Percentiles rank a stretch among this genome's conserved stretches.
These are phyloP conservation scores for Exserohilum rostratum DNA, from an alignment of 2,329 filamentous ascomycete genomes.

Conservation along the genomic window DNA sequence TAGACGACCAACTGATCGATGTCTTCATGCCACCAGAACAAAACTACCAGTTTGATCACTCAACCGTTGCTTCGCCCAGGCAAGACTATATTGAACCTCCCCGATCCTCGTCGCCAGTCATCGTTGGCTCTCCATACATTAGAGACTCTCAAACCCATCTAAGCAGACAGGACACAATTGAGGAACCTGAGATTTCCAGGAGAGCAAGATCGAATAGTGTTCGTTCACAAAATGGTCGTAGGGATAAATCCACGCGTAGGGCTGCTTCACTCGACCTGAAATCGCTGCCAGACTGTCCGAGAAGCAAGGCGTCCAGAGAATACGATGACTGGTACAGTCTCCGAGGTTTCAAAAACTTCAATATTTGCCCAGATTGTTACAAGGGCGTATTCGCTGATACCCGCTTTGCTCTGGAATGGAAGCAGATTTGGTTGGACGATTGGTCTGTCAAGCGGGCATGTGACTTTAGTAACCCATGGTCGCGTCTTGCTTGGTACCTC, in stretches of 20 bases:
- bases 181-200: slow-evolving; percentile 29
- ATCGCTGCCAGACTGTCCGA: slow-evolving; percentile 66
- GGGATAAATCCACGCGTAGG: slow-evolving; percentile 21
- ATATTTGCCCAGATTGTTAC: slow-evolving; percentile 84
- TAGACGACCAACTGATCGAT: slow-evolving; percentile 48
- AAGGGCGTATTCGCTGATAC: slow-evolving; percentile 71
- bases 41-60: slow-evolving; percentile 49
- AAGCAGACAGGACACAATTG: slow-evolving; percentile 17
- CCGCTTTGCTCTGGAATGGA: slow-evolving; percentile 70
- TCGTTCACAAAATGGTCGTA: slow-evolving; percentile 37
- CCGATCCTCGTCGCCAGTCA: slow-evolving; percentile 24
- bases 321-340: slow-evolving; percentile 83
- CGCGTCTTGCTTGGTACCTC: slow-evolving; percentile 81
- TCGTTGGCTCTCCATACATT: slow-evolving; percentile 30
- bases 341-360: slow-evolving; percentile 70
- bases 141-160: slow-evolving; percentile 21
- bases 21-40: slow-evolving; percentile 53
- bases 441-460: slow-evolving; percentile 68
- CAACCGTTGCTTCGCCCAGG: slow-evolving; percentile 25
- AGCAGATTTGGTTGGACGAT: slow-evolving; percentile 64
- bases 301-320: slow-evolving; percentile 65
- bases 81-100: slow-evolving; percentile 34
- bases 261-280: slow-evolving; percentile 21
- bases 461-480: slow-evolving; percentile 82
- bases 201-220: slow-evolving; percentile 35